Base-by-base conservation (phyloP, 2,329 filamentous ascomycete species). In the Colletotrichum trifolii region DNA sequence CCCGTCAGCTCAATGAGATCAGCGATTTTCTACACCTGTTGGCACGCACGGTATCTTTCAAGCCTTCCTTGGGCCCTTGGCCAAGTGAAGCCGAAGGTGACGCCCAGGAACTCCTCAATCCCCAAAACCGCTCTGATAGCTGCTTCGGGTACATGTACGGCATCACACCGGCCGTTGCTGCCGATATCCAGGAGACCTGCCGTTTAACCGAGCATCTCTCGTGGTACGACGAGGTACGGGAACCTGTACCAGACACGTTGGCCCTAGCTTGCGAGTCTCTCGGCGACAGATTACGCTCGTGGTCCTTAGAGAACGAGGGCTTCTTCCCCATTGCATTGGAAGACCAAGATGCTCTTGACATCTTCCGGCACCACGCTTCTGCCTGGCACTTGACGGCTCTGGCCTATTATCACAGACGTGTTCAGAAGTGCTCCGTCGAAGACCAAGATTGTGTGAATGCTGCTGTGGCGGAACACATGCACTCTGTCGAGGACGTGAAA, bases 61-160 rank as follows among this genome's bases (percentile, higher is more conserved):
- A 15, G 3, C n/a, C 40, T 12, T 17, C 48, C 8, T 17, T 15
- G 6, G 4, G n/a, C 8, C 48, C 57, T 10, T 60, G 57, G 57
- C 13, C 34, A 9, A 15, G 35, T 1, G 4, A 39, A 7, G 25
- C 0, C 0, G 34, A 9, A 2, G 40, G 40, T 6, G 40, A 54
- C 11, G 8, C 25, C 0, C 35, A 47, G 13, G 8, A 47, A 0
- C 4, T 13, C 11, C 10, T n/a, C 2, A 15, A 40, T 1, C 39
- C 11, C 12, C 39, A 35, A 6, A 7, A 13, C 4, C 15, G 33
- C 10, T 34, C 49, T 8, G 36, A 12, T 9, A 46, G 57, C 35
- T 60, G 57, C 35, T 60, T 43, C 13, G 57, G 57, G 2, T 60
- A 60, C 9, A 60, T 60, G 57, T 60, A 54, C 17, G 57, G 57